phyloP scores from a whole-genome alignment of 1,284 basidiomycete genomes.

The Ceratobasidium sp. region DNA sequence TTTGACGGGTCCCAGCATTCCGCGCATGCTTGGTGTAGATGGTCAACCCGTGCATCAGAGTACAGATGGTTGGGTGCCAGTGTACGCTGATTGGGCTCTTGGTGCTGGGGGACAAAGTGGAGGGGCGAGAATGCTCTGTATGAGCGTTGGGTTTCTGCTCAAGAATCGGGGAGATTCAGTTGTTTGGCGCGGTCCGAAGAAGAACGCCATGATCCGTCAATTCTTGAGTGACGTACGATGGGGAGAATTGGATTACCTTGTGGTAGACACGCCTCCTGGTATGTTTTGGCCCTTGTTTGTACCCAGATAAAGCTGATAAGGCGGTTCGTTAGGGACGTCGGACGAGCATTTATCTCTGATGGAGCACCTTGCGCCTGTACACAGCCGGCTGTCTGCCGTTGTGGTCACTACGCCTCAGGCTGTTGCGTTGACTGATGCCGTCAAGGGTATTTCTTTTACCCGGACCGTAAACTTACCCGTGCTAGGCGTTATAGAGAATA shows the following conservation, averaged over 20 bases:
- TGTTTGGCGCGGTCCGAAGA: slow-evolving; percentile 99
- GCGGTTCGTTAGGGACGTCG: slow-evolving; percentile 66
- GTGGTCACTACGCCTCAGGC: slow-evolving; percentile 98
- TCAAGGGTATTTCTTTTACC: slow-evolving; percentile 96
- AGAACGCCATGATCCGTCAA: slow-evolving; percentile 99
- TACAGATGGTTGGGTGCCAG: slow-evolving; percentile 97
- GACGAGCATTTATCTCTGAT: slow-evolving; percentile 97
- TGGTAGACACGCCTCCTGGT: slow-evolving; percentile 99
- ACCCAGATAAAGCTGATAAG: not conserved
- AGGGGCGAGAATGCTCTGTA: slow-evolving; percentile 82
- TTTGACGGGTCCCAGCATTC: slow-evolving; percentile 95
- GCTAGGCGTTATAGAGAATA: slow-evolving; percentile 97
- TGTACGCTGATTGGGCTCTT: slow-evolving; percentile 78
- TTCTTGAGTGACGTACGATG: slow-evolving; percentile 96
- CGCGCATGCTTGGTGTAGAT: slow-evolving; percentile 96
- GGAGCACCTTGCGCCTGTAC: slow-evolving; percentile 90
- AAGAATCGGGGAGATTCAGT: slow-evolving; percentile 92
- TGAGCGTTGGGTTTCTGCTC: slow-evolving; percentile 96
- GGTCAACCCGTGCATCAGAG: slow-evolving; percentile 89
- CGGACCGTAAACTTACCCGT: slow-evolving; percentile 86
- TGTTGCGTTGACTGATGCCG: slow-evolving; percentile 92
- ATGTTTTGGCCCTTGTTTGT: slow-evolving; percentile 52
- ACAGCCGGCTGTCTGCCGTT: slow-evolving; percentile 81
- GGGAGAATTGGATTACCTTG: slow-evolving; percentile 95
- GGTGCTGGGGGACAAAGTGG: slow-evolving; percentile 52